Conservation (phyloP, 2,329 filamentous ascomycete species). For the Mycosphaerella arachidis region DNA sequence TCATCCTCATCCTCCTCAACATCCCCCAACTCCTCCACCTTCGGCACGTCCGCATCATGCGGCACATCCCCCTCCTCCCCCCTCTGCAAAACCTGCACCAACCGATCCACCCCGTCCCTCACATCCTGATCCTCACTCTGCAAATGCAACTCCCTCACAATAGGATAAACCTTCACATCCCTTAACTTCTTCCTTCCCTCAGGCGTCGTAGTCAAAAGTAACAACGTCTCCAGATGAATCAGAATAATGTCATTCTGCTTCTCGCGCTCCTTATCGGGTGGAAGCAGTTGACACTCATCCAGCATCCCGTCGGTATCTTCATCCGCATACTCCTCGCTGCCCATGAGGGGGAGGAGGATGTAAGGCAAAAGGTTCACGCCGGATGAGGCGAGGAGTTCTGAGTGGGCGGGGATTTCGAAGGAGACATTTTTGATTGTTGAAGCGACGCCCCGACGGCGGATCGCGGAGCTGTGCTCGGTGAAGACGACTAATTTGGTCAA, state of each 20-base stretch:
- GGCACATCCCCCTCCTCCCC: constrained; percentile 61
- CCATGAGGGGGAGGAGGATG: constrained; percentile 79
- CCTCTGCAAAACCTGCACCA: constrained; percentile 84
- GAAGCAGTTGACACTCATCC: constrained; percentile 81
- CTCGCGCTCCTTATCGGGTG: constrained; percentile 85
- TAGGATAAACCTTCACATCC: constrained; percentile 76
- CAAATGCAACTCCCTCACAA: constrained; percentile 80
- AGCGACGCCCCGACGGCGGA: constrained; percentile 89
- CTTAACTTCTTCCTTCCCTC: constrained; percentile 71
- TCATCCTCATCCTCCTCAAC: constrained; percentile 30
- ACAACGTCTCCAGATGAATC: constrained; percentile 83
- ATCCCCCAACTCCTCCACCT: constrained; percentile 39
- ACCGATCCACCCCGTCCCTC: constrained; percentile 75
- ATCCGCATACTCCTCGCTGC: constrained; percentile 79
- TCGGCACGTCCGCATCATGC: constrained; percentile 31
- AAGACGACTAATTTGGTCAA: constrained; percentile 91
- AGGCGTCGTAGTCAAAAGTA: constrained; percentile 74
- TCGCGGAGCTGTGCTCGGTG: constrained; percentile 78
- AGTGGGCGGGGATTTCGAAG: constrained; percentile 73
- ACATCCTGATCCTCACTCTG: constrained; percentile 74
- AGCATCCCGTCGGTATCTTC: constrained; percentile 85
- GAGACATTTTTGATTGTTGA: constrained; percentile 91
- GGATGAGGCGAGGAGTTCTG: constrained; percentile 56
- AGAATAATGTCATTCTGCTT: constrained; percentile 69
- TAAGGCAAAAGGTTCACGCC: constrained; percentile 82